These are phyloP conservation scores for Blastobotrys proliferans DNA, from an alignment of 1,139 yeast species.

Conservation along the genomic window DNA sequence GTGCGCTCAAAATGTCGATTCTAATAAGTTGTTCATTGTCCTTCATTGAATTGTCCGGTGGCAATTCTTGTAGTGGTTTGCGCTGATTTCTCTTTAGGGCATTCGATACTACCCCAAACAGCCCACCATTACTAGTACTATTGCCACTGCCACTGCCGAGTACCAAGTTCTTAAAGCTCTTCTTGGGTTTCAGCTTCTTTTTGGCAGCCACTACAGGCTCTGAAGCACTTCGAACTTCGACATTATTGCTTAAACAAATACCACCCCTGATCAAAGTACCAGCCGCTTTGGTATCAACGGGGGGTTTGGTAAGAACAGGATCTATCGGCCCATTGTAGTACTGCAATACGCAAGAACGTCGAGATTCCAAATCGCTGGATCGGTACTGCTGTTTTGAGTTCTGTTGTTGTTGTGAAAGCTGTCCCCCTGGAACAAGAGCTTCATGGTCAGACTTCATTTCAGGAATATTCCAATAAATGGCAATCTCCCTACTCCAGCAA, in stretches of 20 bases:
- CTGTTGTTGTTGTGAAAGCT: conserved; percentile 16
- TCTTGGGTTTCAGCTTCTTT: conserved; percentile 6
- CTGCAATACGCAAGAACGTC: conserved; percentile 31
- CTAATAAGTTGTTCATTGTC: conserved; percentile 23
- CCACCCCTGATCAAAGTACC: conserved; percentile 33
- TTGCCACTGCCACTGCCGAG: neutral
- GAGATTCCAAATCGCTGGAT: conserved; percentile 15
- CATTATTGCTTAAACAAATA: conserved; percentile 29
- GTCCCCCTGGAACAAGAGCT: conserved; percentile 24
- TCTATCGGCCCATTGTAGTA: conserved; percentile 30
- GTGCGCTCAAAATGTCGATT: conserved; percentile 71
- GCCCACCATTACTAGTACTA: neutral
- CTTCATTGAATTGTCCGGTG: neutral
- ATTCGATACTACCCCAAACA: conserved; percentile 2
- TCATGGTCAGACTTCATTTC: conserved; percentile 5
- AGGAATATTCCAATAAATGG: conserved; percentile 34
- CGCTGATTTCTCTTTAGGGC: conserved; percentile 8
- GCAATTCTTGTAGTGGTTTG: neutral
- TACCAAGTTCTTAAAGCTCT: conserved; percentile 5
- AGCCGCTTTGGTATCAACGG: conserved; percentile 10
- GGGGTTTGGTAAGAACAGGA: conserved; percentile 23
- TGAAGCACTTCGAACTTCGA: conserved; percentile 24
- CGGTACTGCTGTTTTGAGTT: no score
- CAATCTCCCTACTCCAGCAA: conserved; percentile 35
- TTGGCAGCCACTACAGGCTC: neutral